Evolutionary conservation across 306 rosid genomes (phyloP).

Genomic region (Pueraria montana): DNA sequence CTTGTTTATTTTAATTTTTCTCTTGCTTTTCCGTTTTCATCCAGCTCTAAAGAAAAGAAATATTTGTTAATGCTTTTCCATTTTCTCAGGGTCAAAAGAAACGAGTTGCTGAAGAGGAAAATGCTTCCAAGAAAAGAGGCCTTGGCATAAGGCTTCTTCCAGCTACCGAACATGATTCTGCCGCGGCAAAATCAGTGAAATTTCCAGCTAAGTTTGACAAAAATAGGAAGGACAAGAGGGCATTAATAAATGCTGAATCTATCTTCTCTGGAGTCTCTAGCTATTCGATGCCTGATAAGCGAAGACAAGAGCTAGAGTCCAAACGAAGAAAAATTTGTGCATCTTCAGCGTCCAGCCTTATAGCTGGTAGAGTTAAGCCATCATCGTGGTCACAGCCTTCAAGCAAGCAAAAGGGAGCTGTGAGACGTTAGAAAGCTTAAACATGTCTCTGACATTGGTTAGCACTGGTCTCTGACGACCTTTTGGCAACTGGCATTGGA

Average conservation of each 20-base stretch:
- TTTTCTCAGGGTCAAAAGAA: slow-evolving; percentile 85
- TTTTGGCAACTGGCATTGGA: background rate
- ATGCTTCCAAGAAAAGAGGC: slow-evolving; percentile 73
- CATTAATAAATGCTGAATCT: slow-evolving; percentile 69
- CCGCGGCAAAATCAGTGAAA: slow-evolving; percentile 66
- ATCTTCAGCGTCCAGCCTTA: slow-evolving; percentile 65
- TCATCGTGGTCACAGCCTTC: slow-evolving; percentile 75
- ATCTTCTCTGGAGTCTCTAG: slow-evolving; percentile 68
- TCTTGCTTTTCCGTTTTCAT: slow-evolving; percentile 16
- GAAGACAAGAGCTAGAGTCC: slow-evolving; percentile 69
- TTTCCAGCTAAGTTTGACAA: slow-evolving; percentile 74
- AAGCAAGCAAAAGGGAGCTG: slow-evolving; percentile 51
- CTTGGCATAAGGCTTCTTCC: slow-evolving; percentile 84
- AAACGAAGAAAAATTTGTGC: slow-evolving; percentile 88
- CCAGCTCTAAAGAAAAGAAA: background rate
- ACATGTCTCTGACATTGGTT: background rate
- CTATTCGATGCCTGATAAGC: slow-evolving; percentile 59
- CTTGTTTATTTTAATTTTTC: slow-evolving; percentile 23
- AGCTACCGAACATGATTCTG: slow-evolving; percentile 66
- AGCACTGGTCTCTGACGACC: background rate
- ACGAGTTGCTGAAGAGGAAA: slow-evolving; percentile 91
- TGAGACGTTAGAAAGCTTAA: slow-evolving; percentile 49
- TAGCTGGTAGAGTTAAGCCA: slow-evolving; percentile 71
- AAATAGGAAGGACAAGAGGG: slow-evolving; percentile 77
- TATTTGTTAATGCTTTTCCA: background rate